A percentile compares a stretch with the other conserved stretches of the same genome.
These are phyloP conservation scores for Pseudofabraea citricarpa DNA, from an alignment of 2,329 filamentous ascomycete genomes.

Conservation along the genomic window DNA sequence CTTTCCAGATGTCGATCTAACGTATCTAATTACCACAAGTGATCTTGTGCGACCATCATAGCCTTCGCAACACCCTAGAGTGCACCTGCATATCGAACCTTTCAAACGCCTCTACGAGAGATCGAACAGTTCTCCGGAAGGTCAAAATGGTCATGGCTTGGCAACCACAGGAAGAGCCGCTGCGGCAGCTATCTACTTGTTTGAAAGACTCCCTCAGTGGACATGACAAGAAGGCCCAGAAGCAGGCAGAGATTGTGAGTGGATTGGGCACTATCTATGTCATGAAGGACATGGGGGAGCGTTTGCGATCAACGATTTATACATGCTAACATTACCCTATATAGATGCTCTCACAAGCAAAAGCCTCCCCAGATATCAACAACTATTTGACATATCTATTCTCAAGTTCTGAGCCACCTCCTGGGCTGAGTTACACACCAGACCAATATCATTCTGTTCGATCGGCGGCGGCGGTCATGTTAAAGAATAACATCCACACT, in stretches of 20 bases:
- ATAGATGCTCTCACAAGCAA: constrained; percentile 91
- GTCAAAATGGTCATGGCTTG: constrained; percentile 64
- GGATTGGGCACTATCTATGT: constrained; percentile 4
- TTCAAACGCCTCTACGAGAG: constrained; percentile 11
- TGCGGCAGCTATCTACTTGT: constrained; percentile 84
- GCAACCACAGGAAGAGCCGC: constrained; percentile 83
- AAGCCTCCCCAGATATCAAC: constrained; percentile 84
- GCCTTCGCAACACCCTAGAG: constrained; percentile 15
- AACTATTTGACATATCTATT: constrained; percentile 95
- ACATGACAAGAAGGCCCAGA: constrained; percentile 73
- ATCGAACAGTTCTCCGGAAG: constrained; percentile 13
- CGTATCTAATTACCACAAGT: constrained; percentile 25
- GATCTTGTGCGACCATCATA: constrained; percentile 24
- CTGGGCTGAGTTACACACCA: constrained; percentile 52
- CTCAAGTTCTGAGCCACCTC: constrained; percentile 61
- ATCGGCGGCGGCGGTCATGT: constrained; percentile 84
- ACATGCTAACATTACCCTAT: no score
- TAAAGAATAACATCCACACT: constrained; percentile 86
- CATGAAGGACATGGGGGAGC: neutral
- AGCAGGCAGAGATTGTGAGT: constrained; percentile 83
- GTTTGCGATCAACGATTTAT: no score
- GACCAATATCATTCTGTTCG: constrained; percentile 71
- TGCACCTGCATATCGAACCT: constrained; percentile 27
- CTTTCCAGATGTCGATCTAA: constrained; percentile 21
- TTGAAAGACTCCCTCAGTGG: constrained; percentile 89